Conservation (phyloP, 352 stramenopile genomes). For the Globisporangium radiosum region DNA sequence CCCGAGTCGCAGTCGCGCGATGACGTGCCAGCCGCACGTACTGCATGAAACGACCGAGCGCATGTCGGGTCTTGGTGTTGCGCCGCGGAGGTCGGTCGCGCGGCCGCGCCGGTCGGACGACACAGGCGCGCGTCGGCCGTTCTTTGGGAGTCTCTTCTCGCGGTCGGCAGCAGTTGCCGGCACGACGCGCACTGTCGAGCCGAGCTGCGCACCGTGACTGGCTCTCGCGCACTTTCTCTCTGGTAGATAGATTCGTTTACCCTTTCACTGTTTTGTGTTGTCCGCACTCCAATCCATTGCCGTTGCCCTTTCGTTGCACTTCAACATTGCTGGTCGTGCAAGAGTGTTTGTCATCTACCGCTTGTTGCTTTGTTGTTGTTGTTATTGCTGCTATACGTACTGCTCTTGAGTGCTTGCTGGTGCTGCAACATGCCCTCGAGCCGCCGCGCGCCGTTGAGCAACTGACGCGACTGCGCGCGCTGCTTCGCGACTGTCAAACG, state of each 20-base stretch:
- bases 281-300: no score
- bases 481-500: constrained; percentile 62
- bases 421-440: constrained; percentile 57
- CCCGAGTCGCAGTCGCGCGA: constrained; percentile 3
- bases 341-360: neutral
- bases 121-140: constrained; percentile 20
- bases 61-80: neutral
- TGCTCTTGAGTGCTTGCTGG: constrained; percentile 18
- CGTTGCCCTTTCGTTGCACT: no score
- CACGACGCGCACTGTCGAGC: neutral
- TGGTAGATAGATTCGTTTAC: neutral
- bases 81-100: constrained; percentile 11
- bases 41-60: constrained; percentile 1
- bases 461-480: constrained; percentile 67
- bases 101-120: constrained; percentile 17
- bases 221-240: neutral
- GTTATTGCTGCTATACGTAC: neutral
- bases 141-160: constrained; percentile 39
- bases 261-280: neutral
- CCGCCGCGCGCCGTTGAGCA: constrained; percentile 61
- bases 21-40: constrained; percentile 10
- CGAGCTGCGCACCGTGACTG: no score
- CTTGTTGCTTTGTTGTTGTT: constrained; percentile 1
- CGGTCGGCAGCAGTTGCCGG: constrained; percentile 6
- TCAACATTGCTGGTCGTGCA: no score